phyloP scores from a whole-genome alignment of 1,284 basidiomycete genomes.

The Ceratobasidium sp. region DNA sequence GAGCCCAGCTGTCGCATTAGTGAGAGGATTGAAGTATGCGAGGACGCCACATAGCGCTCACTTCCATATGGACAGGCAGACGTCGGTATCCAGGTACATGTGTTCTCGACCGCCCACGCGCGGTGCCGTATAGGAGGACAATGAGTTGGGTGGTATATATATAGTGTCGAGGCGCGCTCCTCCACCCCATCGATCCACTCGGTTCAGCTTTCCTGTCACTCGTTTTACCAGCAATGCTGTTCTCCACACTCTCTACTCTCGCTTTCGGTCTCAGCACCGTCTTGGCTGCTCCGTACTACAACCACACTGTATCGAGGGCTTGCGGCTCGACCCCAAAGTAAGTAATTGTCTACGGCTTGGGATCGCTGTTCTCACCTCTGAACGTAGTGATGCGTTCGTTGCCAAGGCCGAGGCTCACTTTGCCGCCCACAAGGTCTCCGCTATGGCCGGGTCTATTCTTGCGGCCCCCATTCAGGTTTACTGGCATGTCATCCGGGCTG shows the following conservation, averaged over 20 bases:
- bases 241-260: conserved; percentile 31
- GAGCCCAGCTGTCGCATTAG: neutral
- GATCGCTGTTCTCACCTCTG: neutral
- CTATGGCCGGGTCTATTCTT: conserved; percentile 24
- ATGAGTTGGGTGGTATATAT: neutral
- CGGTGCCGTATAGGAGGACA: neutral
- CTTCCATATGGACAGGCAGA: conserved; percentile 11
- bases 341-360: neutral
- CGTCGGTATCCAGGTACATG: neutral
- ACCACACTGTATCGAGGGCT: conserved; percentile 27
- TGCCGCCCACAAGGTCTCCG: conserved; percentile 37
- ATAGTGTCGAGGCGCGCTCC: neutral
- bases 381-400: conserved; percentile 21
- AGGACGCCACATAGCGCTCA: neutral
- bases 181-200: neutral
- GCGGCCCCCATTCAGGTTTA: conserved; percentile 42
- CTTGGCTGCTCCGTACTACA: conserved; percentile 39
- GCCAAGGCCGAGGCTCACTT: conserved; percentile 53
- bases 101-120: conserved; percentile 1
- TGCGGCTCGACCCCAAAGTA: conserved; percentile 39
- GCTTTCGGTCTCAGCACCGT: conserved; percentile 37
- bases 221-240: conserved; percentile 22
- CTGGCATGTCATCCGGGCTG: conserved; percentile 44
- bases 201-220: conserved; percentile 6
- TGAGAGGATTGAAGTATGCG: neutral